Percentiles rank a stretch among this genome's conserved stretches.
Conservation (phyloP, 2,329 filamentous ascomycete genomes). For the Hypoxylon sp. region DNA sequence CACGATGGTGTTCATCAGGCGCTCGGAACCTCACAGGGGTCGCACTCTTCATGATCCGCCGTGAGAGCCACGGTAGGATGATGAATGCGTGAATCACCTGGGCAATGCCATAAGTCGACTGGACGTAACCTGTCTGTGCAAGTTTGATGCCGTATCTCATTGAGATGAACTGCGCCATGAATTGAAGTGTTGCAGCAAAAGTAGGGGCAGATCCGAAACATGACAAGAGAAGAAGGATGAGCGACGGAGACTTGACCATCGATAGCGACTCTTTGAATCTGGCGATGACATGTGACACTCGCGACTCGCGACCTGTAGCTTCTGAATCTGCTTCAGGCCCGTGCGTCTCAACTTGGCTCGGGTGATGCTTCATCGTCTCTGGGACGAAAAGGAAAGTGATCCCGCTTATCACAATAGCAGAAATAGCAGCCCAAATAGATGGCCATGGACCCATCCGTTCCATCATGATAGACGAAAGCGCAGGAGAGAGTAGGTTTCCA, state of each 20-base stretch:
- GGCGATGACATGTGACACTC: conserved; percentile 33
- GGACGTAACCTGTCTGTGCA: conserved; percentile 52
- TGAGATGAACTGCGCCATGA: conserved; percentile 52
- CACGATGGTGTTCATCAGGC: conserved; percentile 48
- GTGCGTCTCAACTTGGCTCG: conserved; percentile 8
- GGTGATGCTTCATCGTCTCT: conserved; percentile 46
- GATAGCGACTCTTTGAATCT: conserved; percentile 48
- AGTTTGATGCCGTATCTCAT: conserved; percentile 51
- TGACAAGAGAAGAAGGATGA: conserved; percentile 46
- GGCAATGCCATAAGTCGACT: conserved; percentile 48
- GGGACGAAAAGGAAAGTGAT: conserved; percentile 48
- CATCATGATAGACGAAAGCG: conserved; percentile 50
- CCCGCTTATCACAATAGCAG: conserved; percentile 31
- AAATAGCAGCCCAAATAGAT: conserved; percentile 42
- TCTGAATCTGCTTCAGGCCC: conserved; percentile 9
- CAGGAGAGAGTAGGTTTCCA: conserved; percentile 54
- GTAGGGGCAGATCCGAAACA: conserved; percentile 41
- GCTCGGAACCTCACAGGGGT: conserved; percentile 40
- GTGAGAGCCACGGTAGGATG: conserved; percentile 49
- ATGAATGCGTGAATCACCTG: conserved; percentile 49
- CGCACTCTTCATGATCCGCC: conserved; percentile 40
- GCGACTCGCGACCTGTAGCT: conserved; percentile 21
- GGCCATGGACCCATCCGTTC: conserved; percentile 48
- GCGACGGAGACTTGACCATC: conserved; percentile 46
- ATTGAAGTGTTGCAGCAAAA: conserved; percentile 39